Evolutionary conservation across 2,329 filamentous ascomycete species (phyloP), one percentile per base, ranked within the genome.

Genomic region (Paecilomyces niveus): DNA sequence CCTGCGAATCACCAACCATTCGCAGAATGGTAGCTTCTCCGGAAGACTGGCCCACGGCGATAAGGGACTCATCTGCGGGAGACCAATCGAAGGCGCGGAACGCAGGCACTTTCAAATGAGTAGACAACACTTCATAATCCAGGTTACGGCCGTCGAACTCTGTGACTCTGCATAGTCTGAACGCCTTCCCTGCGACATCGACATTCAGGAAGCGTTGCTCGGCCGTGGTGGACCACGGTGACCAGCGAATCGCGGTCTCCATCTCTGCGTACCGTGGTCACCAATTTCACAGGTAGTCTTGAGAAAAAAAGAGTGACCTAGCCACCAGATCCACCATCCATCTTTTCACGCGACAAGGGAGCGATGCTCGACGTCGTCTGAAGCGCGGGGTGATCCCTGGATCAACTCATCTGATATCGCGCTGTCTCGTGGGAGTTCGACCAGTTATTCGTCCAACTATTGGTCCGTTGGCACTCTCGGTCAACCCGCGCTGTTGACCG

Each of bases 51-150:
- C 85, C 85, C 11, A 88, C 78, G 21, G 82, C 84, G 31, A 87
- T 81, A 2, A 86, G 71, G 54, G 77, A 76, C 59, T 85, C 81
- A 63, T 86, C 78, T 35, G 76, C 77, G 57, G 81, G 81, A 6
- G 84, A 86, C 84, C 84, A 87, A 69, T 87, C 85, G 70, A 87
- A 87, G 13, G 85, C 84, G 45, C 83, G 83, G 67, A 86, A 87
- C 29, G 81, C 79, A 29, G 84, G 83, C 1, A 86, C 77, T 61
- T 82, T 81, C 63, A 79, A 79, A 58, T 81, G 79, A 1, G 79
- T 77, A 18, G 80, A 78, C 6, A 85, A 66, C 21, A 81, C 75
- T 56, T 81, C 78, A 73, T 85, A 84, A 21, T 76, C 72, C 56
- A 86, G 65, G 18, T 70, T 72, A 13, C 67, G 69, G 53, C 72